Percentiles rank a stretch among this genome's conserved stretches.
phyloP scores from a whole-genome alignment of 352 stramenopile genomes.

The Globisporangium polare region DNA sequence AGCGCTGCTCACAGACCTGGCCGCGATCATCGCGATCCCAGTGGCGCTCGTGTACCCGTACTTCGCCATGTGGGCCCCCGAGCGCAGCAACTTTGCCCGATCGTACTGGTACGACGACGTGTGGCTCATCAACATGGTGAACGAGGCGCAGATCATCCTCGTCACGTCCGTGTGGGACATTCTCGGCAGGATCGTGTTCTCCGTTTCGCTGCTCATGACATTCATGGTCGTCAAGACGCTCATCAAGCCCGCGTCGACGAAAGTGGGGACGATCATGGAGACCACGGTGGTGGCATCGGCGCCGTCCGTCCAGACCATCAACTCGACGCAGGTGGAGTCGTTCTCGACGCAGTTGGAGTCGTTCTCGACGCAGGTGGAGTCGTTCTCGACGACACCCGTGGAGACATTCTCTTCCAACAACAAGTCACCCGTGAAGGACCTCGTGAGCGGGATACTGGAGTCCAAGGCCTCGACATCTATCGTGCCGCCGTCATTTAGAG shows the following conservation, averaged over 20 bases:
- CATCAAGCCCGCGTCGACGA: slow-evolving; percentile 5
- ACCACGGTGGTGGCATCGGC: background rate
- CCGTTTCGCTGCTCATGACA: slow-evolving; percentile 11
- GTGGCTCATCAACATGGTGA: slow-evolving; percentile 22
- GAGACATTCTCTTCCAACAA: background rate
- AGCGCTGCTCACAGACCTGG: slow-evolving; percentile 18
- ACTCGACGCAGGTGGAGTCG: background rate
- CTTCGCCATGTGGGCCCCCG: slow-evolving; percentile 10
- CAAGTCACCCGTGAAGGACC: background rate
- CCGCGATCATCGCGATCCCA: slow-evolving; percentile 17
- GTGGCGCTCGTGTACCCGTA: slow-evolving; percentile 14
- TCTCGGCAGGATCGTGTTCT: slow-evolving; percentile 1
- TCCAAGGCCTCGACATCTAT: background rate
- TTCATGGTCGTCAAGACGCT: slow-evolving; percentile 19
- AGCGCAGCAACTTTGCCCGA: slow-evolving; percentile 1
- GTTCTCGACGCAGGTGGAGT: background rate
- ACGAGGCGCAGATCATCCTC: slow-evolving; percentile 18
- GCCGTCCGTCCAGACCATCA: background rate
- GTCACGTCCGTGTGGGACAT: slow-evolving; percentile 13
- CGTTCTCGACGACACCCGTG: background rate
- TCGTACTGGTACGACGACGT: slow-evolving; percentile 18
- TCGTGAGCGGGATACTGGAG: background rate
- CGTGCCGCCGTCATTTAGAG: too few species aligned
- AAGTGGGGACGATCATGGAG: background rate
- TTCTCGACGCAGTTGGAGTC: too few species aligned